These are phyloP conservation scores for Coccomyxa sp. DNA, from an alignment of 139 green algal genomes.

Conservation along the genomic window DNA sequence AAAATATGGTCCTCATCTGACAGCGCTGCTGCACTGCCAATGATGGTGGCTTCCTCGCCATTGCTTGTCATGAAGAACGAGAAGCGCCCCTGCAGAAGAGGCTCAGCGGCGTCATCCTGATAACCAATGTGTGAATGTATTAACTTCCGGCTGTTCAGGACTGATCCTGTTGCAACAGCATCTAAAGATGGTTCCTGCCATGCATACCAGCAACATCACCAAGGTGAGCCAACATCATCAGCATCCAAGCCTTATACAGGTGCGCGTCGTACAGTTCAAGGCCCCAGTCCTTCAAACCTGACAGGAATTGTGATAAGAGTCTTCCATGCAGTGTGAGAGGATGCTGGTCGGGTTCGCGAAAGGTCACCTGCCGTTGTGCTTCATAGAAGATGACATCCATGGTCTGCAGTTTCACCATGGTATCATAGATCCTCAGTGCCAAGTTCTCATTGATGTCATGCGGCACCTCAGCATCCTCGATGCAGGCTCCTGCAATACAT, in stretches of 20 bases:
- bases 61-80: slow-evolving; percentile 93
- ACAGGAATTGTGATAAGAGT: too few relatives aligned
- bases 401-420: slow-evolving; percentile 63
- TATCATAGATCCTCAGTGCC: slow-evolving; percentile 46
- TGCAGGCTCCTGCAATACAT: background rate
- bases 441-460: slow-evolving; percentile 37
- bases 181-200: background rate
- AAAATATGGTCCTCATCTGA: slow-evolving; percentile 68
- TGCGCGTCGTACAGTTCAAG: too few relatives aligned
- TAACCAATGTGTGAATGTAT: too few relatives aligned
- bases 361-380: slow-evolving; percentile 80
- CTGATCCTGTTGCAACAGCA: background rate
- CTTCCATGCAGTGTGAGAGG: too few relatives aligned
- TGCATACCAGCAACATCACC: too few relatives aligned
- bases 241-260: too few relatives aligned
- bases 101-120: background rate
- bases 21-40: slow-evolving; percentile 79
- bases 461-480: slow-evolving; percentile 36
- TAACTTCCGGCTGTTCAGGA: too few relatives aligned
- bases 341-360: too few relatives aligned
- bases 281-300: too few relatives aligned
- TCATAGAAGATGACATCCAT: slow-evolving; percentile 92
- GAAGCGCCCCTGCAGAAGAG: slow-evolving; percentile 66
- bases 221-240: too few relatives aligned
- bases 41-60: slow-evolving; percentile 83